Percentiles rank a stretch among this genome's conserved stretches.
Evolutionary conservation across 1,284 basidiomycete species (phyloP).

Genomic region (Cystobasidium pallidum): DNA sequence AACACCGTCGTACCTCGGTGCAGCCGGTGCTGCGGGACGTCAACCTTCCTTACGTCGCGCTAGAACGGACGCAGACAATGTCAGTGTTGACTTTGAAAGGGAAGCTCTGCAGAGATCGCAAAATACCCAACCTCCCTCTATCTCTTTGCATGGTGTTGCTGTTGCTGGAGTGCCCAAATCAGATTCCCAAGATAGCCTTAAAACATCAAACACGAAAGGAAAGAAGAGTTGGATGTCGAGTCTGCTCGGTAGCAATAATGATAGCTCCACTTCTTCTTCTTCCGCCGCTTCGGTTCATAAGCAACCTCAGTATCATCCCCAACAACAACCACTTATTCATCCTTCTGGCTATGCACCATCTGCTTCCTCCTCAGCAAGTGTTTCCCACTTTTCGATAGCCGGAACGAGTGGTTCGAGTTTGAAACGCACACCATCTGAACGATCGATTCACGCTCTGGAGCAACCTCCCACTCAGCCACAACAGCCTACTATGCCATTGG

Average conservation of each 20-base stretch:
- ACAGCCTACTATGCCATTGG: conserved; percentile 60
- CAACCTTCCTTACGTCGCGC: conserved; percentile 3
- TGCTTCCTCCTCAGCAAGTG: conserved; percentile 24
- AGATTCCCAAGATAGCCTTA: conserved; percentile 16
- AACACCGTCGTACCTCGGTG: not conserved
- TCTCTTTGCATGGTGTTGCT: not conserved
- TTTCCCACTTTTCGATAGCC: conserved; percentile 2
- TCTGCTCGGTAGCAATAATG: conserved; percentile 18
- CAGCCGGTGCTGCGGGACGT: not conserved
- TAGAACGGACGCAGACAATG: conserved; percentile 31
- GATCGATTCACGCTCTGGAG: conserved; percentile 63
- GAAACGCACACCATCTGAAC: conserved; percentile 78
- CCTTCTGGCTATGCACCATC: conserved; percentile 45
- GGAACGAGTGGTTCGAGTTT: conserved; percentile 56
- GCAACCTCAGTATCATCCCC: conserved; percentile 46
- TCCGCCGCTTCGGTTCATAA: conserved; percentile 34
- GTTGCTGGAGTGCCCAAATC: conserved; percentile 16
- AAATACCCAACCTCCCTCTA: conserved; percentile 12
- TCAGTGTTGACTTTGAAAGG: conserved; percentile 40
- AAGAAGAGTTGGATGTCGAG: conserved; percentile 42
- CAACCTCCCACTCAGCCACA: conserved; percentile 56
- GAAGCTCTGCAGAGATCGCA: conserved; percentile 42
- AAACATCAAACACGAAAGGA: conserved; percentile 20
- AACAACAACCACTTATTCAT: conserved; percentile 38
- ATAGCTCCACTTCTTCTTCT: conserved; percentile 16